Evolutionary conservation across 2,329 filamentous ascomycete genomes (phyloP).

Genomic region (Colletotrichum plurivorum): DNA sequence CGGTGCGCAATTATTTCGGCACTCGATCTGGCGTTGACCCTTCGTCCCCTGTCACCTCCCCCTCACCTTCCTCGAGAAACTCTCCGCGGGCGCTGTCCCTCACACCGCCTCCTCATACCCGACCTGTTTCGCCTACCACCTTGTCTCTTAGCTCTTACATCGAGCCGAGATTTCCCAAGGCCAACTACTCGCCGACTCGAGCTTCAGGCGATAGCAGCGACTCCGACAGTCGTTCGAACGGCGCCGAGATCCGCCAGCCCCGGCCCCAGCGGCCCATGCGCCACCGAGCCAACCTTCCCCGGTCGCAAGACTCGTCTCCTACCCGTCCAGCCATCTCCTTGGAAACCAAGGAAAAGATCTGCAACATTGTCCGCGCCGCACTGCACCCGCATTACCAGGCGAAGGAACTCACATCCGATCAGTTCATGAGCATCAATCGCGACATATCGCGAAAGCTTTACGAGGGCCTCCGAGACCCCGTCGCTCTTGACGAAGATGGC

Average conservation of each 20-base stretch:
- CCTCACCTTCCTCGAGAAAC: constrained; percentile 73
- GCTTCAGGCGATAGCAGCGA: constrained; percentile 62
- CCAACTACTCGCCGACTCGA: constrained; percentile 78
- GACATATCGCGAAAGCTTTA: constrained; percentile 92
- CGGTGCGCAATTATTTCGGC: constrained; percentile 56
- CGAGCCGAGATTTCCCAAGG: constrained; percentile 80
- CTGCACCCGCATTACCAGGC: constrained; percentile 87
- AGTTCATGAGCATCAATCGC: constrained; percentile 94
- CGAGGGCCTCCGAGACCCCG: constrained; percentile 71
- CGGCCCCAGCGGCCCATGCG: constrained; percentile 63
- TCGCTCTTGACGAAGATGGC: constrained; percentile 74
- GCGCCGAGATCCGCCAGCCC: constrained; percentile 66
- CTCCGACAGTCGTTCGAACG: constrained; percentile 53
- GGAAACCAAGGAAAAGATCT: constrained; percentile 89
- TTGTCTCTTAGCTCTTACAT: constrained; percentile 79
- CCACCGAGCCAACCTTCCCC: constrained; percentile 54
- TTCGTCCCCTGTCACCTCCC: constrained; percentile 78
- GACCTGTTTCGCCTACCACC: constrained; percentile 73
- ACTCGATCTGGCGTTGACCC: constrained; percentile 46
- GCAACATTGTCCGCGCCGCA: constrained; percentile 86
- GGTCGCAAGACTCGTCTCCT: constrained; percentile 78
- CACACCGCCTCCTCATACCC: constrained; percentile 77
- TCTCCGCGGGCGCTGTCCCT: constrained; percentile 77
- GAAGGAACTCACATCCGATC: constrained; percentile 82
- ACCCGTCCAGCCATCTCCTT: constrained; percentile 77